Conservation (phyloP, 768 basidiomycete species). For the Suillus alpinus region DNA sequence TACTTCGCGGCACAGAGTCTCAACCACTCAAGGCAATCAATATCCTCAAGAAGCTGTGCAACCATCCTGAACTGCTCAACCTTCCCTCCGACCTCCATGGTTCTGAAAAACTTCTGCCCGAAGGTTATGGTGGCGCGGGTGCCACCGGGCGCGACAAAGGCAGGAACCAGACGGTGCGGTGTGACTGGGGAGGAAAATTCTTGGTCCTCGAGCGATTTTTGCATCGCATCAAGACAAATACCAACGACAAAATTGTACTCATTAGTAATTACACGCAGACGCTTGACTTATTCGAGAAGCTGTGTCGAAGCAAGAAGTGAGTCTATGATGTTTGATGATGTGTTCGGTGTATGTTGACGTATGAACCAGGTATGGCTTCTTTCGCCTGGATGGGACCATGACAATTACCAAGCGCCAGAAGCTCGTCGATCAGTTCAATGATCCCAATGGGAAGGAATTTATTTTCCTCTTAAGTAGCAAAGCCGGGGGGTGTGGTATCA, state of each 20-base stretch:
- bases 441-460: conserved; percentile 91
- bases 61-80: conserved; percentile 88
- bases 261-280: conserved; percentile 98
- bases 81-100: conserved; percentile 83
- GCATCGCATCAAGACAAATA: conserved; percentile 75
- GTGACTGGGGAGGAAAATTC: conserved; percentile 91
- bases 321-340: conserved; percentile 12
- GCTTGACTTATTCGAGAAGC: conserved; percentile 86
- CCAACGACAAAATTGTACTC: conserved; percentile 92
- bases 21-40: conserved; percentile 97
- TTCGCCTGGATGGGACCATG: conserved; percentile 95
- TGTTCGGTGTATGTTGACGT: background rate
- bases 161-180: conserved; percentile 53
- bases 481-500: conserved; percentile 95
- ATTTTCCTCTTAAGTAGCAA: conserved; percentile 93
- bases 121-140: conserved; percentile 66
- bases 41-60: conserved; percentile 91
- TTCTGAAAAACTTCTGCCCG: conserved; percentile 77
- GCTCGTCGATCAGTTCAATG: conserved; percentile 93
- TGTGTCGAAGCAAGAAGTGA: conserved; percentile 83
- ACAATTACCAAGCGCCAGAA: conserved; percentile 89
- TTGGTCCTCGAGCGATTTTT: conserved; percentile 89
- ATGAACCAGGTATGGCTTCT: conserved; percentile 74
- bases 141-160: conserved; percentile 39
- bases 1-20: conserved; percentile 82